Evolutionary conservation across 495 filamentous ascomycete genomes (phyloP).

Genomic region (Neurospora sublineolata): DNA sequence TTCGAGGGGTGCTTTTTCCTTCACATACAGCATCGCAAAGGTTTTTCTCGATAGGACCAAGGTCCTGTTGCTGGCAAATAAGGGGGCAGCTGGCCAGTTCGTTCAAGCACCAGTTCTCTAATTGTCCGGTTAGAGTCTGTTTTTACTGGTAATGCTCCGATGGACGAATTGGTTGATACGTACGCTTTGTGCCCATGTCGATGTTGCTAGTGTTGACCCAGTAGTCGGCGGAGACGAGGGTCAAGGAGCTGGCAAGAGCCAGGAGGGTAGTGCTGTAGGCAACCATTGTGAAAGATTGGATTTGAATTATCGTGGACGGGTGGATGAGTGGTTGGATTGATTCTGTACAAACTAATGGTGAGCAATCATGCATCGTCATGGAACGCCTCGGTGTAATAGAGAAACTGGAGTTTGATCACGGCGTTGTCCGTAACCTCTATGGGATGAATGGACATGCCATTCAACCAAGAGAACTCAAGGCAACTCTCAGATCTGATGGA

Average conservation of each 20-base stretch:
- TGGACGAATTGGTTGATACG: constrained; percentile 3
- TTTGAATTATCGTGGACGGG: neutral
- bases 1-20: neutral
- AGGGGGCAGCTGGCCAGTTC: constrained; percentile 61
- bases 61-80: constrained; percentile 60
- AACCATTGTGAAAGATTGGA: constrained; percentile 27
- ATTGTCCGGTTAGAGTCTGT: constrained; percentile 15
- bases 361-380: constrained; percentile 1
- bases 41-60: constrained; percentile 44
- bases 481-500: neutral
- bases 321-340: neutral
- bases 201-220: constrained; percentile 52
- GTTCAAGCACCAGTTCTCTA: constrained; percentile 58
- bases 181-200: constrained; percentile 30
- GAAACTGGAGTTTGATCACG: neutral
- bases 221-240: constrained; percentile 34
- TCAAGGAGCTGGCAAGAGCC: constrained; percentile 33
- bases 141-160: neutral
- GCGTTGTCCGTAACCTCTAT: neutral
- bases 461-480: neutral
- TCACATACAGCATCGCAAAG: constrained; percentile 58
- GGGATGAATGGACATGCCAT: neutral
- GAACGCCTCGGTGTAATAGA: neutral
- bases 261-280: constrained; percentile 32
- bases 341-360: constrained; percentile 1